Percentiles rank a stretch among this genome's conserved stretches.
Conservation (phyloP, 306 rosid genomes). For the Astragalus membranaceus region DNA sequence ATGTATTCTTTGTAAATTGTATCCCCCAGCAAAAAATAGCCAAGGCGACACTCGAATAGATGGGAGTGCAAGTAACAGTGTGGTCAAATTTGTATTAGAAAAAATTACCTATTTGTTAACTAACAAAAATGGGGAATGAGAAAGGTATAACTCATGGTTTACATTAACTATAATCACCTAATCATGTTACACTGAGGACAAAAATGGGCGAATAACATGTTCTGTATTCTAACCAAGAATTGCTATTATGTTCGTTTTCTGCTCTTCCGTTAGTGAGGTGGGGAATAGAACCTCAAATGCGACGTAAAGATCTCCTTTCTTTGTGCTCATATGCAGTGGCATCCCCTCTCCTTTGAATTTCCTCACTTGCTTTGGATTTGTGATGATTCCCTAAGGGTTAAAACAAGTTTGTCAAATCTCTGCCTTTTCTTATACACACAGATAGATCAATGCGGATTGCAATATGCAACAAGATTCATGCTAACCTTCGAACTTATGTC, state of each 20-base stretch:
- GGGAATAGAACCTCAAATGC: constrained; percentile 88
- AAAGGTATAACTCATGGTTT: not conserved
- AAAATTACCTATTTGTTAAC: not conserved
- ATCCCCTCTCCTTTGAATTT: constrained; percentile 93
- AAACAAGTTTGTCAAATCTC: constrained; percentile 10
- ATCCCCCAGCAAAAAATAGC: not conserved
- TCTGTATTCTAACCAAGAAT: constrained; percentile 52
- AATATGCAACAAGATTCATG: not conserved
- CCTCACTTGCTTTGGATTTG: constrained; percentile 85
- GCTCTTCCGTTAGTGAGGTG: constrained; percentile 67
- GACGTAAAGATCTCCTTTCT: constrained; percentile 84
- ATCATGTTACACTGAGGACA: constrained; percentile 6
- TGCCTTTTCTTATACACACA: not conserved
- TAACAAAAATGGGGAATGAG: constrained; percentile 22
- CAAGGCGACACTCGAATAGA: not conserved
- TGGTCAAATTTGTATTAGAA: not conserved
- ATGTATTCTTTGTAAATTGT: not conserved
- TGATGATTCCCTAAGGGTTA: constrained; percentile 65
- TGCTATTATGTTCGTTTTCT: constrained; percentile 59
- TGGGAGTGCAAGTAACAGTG: not conserved
- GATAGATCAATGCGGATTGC: not conserved
- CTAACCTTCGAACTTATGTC: constrained; percentile 73
- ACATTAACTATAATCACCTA: constrained; percentile 14
- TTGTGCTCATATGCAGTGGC: constrained; percentile 77
- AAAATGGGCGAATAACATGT: not conserved